phyloP scores from a whole-genome alignment of 371 early-diverging fungal species.

The Vairimorpha necatrix region DNA sequence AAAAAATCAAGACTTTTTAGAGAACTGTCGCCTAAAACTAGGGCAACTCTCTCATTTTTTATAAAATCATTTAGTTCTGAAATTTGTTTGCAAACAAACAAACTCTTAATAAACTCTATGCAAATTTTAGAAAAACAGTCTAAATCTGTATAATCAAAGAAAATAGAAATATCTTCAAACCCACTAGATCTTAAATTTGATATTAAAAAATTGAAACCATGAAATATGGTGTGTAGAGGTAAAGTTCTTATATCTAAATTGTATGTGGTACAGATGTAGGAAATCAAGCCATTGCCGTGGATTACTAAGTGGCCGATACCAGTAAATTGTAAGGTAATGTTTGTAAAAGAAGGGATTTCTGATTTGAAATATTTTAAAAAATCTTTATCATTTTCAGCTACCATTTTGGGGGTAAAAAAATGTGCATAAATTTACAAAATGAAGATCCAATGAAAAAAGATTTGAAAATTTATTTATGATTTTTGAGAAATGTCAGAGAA shows the following conservation, averaged over 20 bases:
- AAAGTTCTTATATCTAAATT: conserved; percentile 15
- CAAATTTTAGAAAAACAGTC: conserved; percentile 11
- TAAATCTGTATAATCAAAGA: conserved; percentile 15
- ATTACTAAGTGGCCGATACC: conserved; percentile 54
- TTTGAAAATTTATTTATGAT: not conserved
- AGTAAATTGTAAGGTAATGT: conserved; percentile 50
- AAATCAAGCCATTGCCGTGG: conserved; percentile 41
- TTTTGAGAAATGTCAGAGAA: no score
- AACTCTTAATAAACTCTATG: conserved; percentile 20
- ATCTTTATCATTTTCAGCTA: not conserved
- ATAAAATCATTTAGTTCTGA: conserved; percentile 6
- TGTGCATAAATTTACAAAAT: not conserved
- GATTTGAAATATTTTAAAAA: conserved; percentile 27
- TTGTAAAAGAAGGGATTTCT: conserved; percentile 24
- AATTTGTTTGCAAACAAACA: conserved; percentile 10
- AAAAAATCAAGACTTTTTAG: conserved; percentile 6
- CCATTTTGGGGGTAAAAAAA: conserved; percentile 20
- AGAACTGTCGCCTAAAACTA: conserved; percentile 29
- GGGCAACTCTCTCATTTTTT: conserved; percentile 46
- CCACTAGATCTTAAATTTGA: conserved; percentile 14
- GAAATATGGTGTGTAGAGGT: conserved; percentile 31
- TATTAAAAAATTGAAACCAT: conserved; percentile 36
- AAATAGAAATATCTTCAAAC: conserved; percentile 35
- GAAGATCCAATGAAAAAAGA: not conserved
- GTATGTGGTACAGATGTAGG: conserved; percentile 13